Evolutionary conservation across 345 rosid genomes (phyloP).

Genomic region (Turritis glabra): DNA sequence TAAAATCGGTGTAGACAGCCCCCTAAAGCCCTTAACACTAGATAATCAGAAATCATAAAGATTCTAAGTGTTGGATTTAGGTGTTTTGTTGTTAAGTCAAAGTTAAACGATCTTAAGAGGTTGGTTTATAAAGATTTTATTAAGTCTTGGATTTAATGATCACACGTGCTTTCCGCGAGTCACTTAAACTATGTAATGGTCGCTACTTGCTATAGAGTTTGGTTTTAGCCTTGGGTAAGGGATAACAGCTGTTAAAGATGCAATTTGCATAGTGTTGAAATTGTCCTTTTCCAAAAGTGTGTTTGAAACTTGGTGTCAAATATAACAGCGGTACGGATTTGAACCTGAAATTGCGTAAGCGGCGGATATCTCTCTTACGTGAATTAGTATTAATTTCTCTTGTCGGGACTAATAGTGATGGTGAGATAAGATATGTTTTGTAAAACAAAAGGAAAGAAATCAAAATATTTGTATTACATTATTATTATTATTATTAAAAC

Average conservation of each 20-base stretch:
- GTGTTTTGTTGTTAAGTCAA: too few relatives aligned
- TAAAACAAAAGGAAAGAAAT: too few relatives aligned
- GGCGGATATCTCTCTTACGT: neutral
- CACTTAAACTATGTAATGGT: neutral
- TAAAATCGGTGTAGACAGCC: too few relatives aligned
- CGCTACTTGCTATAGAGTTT: neutral
- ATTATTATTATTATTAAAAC: too few relatives aligned
- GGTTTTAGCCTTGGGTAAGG: neutral
- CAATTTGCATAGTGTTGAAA: slow-evolving; percentile 9
- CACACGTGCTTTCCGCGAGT: neutral
- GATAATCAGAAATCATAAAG: too few relatives aligned
- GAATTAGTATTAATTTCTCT: neutral
- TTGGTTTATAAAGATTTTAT: too few relatives aligned
- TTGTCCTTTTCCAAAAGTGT: slow-evolving; percentile 7
- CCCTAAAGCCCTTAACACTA: too few relatives aligned
- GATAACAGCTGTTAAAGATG: neutral
- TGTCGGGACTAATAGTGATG: neutral
- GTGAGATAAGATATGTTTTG: too few relatives aligned
- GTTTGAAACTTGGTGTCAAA: slow-evolving; percentile 24
- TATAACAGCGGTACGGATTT: slow-evolving; percentile 20
- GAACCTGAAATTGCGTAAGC: slow-evolving; percentile 12
- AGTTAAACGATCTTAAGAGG: too few relatives aligned
- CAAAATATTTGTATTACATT: too few relatives aligned
- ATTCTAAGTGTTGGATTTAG: too few relatives aligned
- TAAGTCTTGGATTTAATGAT: neutral